phyloP scores from a whole-genome alignment of 176 grass and related monocot genomes.

The Otatea glauca region DNA sequence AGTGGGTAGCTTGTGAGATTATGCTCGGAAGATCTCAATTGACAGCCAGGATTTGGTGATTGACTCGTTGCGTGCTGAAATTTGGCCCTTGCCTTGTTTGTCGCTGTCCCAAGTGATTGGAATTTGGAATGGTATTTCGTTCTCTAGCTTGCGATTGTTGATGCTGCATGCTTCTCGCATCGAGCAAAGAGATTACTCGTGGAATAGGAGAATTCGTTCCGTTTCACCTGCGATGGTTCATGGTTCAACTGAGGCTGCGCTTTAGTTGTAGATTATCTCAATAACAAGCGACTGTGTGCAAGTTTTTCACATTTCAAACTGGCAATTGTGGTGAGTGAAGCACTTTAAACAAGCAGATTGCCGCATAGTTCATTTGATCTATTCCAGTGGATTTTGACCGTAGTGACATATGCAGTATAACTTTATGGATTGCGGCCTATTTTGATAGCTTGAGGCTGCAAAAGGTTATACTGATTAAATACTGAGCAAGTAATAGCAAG shows the following conservation, averaged over 20 bases:
- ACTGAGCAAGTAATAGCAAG: not conserved
- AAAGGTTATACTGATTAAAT: not conserved
- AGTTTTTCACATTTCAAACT: constrained; percentile 2
- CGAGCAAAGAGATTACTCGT: not conserved
- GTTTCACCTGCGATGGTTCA: constrained; percentile 28
- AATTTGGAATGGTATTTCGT: constrained; percentile 21
- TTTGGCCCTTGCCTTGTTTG: not conserved
- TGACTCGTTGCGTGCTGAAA: constrained; percentile 31
- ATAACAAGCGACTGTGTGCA: not conserved
- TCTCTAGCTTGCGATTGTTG: constrained; percentile 8
- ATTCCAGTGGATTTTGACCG: not conserved
- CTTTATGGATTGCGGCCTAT: not conserved
- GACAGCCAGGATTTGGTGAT: not conserved
- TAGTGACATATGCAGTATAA: not conserved
- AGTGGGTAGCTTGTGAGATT: not conserved
- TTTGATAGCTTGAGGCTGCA: not conserved
- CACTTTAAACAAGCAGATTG: not conserved
- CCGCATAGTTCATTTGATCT: constrained; percentile 26
- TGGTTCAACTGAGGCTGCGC: not conserved
- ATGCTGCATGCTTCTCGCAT: constrained; percentile 10
- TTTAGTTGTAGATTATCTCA: not conserved
- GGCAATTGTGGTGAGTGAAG: not conserved
- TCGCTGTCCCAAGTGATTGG: not conserved
- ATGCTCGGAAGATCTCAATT: not conserved
- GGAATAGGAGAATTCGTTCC: not conserved